Conservation (phyloP, 306 rosid genomes). For the Mimosa bimucronata region DNA sequence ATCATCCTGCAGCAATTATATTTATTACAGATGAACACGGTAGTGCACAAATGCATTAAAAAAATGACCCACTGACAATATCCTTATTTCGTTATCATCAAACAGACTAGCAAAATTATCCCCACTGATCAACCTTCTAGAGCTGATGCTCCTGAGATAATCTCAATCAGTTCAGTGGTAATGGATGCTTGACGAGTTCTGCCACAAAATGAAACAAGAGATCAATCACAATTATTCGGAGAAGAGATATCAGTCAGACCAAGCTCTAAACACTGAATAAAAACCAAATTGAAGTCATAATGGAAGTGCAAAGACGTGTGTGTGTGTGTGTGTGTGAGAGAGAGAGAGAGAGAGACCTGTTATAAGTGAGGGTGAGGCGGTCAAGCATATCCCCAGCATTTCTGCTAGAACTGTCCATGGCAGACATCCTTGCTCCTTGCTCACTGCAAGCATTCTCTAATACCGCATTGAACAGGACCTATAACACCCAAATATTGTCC, state of each 20-base stretch:
- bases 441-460: slow-evolving; percentile 99
- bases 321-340: not conserved
- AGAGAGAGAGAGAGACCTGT: slow-evolving; percentile 57
- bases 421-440: slow-evolving; percentile 99
- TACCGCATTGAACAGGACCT: slow-evolving; percentile 92
- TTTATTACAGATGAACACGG: slow-evolving; percentile 45
- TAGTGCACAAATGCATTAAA: slow-evolving; percentile 39
- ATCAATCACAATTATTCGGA: slow-evolving; percentile 35
- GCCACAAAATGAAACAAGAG: slow-evolving; percentile 36
- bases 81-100: slow-evolving; percentile 53
- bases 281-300: not conserved
- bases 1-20: slow-evolving; percentile 49
- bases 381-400: slow-evolving; percentile 99
- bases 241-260: not conserved
- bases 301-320: not conserved
- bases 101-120: slow-evolving; percentile 34
- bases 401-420: slow-evolving; percentile 99
- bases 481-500: slow-evolving; percentile 9
- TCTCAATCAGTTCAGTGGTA: slow-evolving; percentile 97
- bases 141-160: slow-evolving; percentile 98
- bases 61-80: slow-evolving; percentile 43
- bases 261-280: not conserved
- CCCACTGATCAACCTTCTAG: slow-evolving; percentile 58
- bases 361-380: slow-evolving; percentile 94
- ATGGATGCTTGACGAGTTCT: slow-evolving; percentile 99